Evolutionary conservation across 179 eudicot species (phyloP), one percentile per base, ranked within the genome.

Genomic region (Vitellaria paradoxa): DNA sequence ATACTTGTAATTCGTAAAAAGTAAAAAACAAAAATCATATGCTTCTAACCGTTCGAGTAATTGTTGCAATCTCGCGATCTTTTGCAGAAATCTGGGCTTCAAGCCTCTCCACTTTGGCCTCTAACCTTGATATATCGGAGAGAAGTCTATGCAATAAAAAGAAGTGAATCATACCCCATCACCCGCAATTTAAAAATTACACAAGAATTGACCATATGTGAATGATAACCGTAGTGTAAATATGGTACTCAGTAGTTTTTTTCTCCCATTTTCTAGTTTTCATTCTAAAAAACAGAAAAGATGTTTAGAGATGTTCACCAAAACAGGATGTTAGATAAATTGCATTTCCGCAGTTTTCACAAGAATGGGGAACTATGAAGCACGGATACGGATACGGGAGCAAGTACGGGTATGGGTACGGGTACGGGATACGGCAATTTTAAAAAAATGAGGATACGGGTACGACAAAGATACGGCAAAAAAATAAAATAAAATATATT

Each of bases 1-100:
- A 52, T 17, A 0, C 17, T 13, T 75, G 23, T 65, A 0, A 11
- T 53, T 53, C 18, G 15, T 23, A 8, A 2, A 40, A 64, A 11
- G 23, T 21, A 72, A 73, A 20, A 59, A 6, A 24, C 37, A 0
- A 9, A 9, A 37, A 20, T 23, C 20, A 21, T 11, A 15, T 76
- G 60, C 12, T 26, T 26, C 95, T 83, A 70, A 96, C 99, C 87
- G 89, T 90, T 86, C 99, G 85, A 52, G 99, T 92, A 57, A 94
- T 91, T 72, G 98, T 92, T 72, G 98, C 97, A 83, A 96, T 92
- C 84, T 96, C 99, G 76, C 94, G 88, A 82, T 94, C 99, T 86
- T 96, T 96, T 62, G 91, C 84, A 57, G 93, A 82, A 79, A 94
- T 59, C 64, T 88, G 97, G 3, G 93, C 75, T 81, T 96, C 99